These are phyloP conservation scores for Pascua sp. DNA, from an alignment of 1,284 basidiomycete species.

Conservation along the genomic window DNA sequence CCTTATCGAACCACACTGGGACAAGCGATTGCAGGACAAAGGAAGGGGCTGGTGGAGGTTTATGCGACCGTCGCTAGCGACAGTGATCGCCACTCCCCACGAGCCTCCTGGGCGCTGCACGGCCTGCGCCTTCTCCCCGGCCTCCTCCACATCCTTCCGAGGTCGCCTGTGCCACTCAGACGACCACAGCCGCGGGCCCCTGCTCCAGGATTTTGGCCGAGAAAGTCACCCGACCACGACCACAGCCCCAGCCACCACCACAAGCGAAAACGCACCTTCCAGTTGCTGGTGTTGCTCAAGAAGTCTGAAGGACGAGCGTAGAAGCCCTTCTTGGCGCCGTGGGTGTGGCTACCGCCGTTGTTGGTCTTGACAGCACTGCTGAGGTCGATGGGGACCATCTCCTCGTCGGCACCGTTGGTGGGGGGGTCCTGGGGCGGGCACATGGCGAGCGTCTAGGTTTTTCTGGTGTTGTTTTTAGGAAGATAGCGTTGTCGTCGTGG, in stretches of 20 bases:
- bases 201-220: neutral
- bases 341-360: slow-evolving; percentile 46
- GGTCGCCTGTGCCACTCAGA: no score
- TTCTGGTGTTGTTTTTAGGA: no score
- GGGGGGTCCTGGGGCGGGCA: slow-evolving; percentile 28
- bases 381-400: slow-evolving; percentile 27
- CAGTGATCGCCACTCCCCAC: no score
- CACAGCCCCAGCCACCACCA: neutral
- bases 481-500: no score
- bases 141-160: no score
- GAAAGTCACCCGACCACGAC: neutral
- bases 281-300: slow-evolving; percentile 85
- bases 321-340: slow-evolving; percentile 60
- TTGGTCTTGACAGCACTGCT: slow-evolving; percentile 39
- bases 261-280: slow-evolving; percentile 55
- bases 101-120: no score
- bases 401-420: slow-evolving; percentile 48
- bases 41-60: no score
- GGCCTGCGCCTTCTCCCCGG: neutral
- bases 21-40: no score
- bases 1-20: no score
- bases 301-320: slow-evolving; percentile 89
- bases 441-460: slow-evolving; percentile 5
- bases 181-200: neutral
- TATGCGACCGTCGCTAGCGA: no score